These are phyloP conservation scores for Xylaria multiplex DNA, from an alignment of 2,329 filamentous ascomycete genomes.

Conservation along the genomic window DNA sequence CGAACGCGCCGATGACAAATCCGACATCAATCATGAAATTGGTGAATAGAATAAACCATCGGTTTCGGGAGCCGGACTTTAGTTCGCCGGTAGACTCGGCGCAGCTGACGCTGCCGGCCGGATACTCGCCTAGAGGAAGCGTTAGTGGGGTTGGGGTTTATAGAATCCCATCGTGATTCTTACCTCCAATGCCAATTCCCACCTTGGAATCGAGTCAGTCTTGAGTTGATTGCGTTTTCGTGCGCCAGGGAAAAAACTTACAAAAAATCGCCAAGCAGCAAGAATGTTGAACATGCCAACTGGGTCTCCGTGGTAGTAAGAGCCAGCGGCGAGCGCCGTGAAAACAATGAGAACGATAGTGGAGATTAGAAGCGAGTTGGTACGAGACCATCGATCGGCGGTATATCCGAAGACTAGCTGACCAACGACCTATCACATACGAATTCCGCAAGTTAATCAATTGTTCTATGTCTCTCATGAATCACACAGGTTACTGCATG, in stretches of 20 bases:
- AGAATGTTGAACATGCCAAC: conserved; percentile 80
- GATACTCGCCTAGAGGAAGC: conserved; percentile 69
- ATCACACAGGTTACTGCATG: neutral
- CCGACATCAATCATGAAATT: conserved; percentile 87
- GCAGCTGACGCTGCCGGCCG: conserved; percentile 82
- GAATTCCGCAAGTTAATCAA: conserved; percentile 15
- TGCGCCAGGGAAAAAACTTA: conserved; percentile 51
- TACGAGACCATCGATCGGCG: conserved; percentile 85
- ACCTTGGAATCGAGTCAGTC: conserved; percentile 50
- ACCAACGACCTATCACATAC: conserved; percentile 67
- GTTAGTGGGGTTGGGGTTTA: conserved; percentile 28
- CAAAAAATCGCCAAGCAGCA: conserved; percentile 85
- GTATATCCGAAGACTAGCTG: conserved; percentile 84
- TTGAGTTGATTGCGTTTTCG: neutral
- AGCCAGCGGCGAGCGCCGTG: conserved; percentile 79
- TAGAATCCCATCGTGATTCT: conserved; percentile 36
- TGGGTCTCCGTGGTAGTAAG: conserved; percentile 76
- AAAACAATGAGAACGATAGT: conserved; percentile 88
- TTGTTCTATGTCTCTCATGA: neutral
- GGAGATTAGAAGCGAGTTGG: conserved; percentile 81
- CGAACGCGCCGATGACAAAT: conserved; percentile 82
- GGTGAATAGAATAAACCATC: conserved; percentile 91
- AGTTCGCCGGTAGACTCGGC: conserved; percentile 87
- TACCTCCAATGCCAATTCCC: conserved; percentile 79
- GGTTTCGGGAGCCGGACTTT: conserved; percentile 81